These are phyloP conservation scores for Amorphotheca resinae DNA, from an alignment of 495 filamentous ascomycete species.

Conservation along the genomic window DNA sequence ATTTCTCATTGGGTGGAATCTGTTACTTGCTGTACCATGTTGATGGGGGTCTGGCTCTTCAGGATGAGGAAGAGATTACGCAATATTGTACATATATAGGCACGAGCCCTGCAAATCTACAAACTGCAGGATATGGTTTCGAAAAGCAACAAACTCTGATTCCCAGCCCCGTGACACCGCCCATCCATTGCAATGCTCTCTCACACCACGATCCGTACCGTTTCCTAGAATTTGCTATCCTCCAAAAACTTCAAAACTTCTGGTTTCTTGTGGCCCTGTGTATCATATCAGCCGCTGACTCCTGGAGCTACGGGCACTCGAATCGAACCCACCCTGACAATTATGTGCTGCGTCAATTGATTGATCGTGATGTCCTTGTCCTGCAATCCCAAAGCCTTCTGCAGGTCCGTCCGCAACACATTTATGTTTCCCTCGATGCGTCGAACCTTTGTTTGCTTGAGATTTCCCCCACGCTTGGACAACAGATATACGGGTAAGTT, in stretches of 20 bases:
- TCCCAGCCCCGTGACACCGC: background rate
- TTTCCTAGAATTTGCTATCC: slow-evolving; percentile 10
- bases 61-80: slow-evolving; percentile 1
- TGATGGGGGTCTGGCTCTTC: slow-evolving; percentile 3
- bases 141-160: slow-evolving; percentile 5
- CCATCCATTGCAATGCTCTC: too few species aligned
- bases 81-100: slow-evolving; percentile 15
- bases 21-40: slow-evolving; percentile 13
- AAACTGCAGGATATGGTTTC: slow-evolving; percentile 12
- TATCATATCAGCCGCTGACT: background rate
- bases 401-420: slow-evolving; percentile 39
- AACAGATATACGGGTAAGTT: slow-evolving; percentile 71
- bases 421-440: slow-evolving; percentile 62
- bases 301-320: background rate
- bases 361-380: slow-evolving; percentile 39
- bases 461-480: slow-evolving; percentile 63
- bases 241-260: slow-evolving; percentile 26
- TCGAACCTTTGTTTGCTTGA: slow-evolving; percentile 60
- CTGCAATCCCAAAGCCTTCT: slow-evolving; percentile 30
- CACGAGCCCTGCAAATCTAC: background rate
- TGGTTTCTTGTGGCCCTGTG: slow-evolving; percentile 22
- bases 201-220: background rate
- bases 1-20: slow-evolving; percentile 11
- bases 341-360: slow-evolving; percentile 47
- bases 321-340: slow-evolving; percentile 45